Evolutionary conservation across 139 green algal species (phyloP).

Genomic region (Chlamydomonas incerta): DNA sequence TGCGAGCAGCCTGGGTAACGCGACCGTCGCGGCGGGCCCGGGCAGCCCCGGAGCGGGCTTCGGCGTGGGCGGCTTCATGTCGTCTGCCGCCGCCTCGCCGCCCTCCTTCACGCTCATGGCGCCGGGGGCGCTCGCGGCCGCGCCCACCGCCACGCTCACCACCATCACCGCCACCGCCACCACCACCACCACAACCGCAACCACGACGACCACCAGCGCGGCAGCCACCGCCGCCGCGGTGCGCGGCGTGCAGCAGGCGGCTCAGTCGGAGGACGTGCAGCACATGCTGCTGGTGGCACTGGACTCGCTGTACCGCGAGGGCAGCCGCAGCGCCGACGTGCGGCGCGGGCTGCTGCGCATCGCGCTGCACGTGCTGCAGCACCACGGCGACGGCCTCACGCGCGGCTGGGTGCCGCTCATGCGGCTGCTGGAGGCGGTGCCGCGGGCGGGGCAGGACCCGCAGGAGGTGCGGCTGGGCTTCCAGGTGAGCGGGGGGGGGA

Average conservation of each 20-base stretch:
- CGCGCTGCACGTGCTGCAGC: constrained; percentile 79
- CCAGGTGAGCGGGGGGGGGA: constrained; percentile 54
- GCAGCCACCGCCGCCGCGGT: neutral
- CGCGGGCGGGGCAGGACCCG: constrained; percentile 55
- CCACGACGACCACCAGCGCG: neutral
- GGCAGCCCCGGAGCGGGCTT: too few relatives aligned
- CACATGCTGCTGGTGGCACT: constrained; percentile 86
- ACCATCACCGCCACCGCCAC: neutral
- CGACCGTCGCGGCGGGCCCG: too few relatives aligned
- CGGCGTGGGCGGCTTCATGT: too few relatives aligned
- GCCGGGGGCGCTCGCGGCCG: too few relatives aligned
- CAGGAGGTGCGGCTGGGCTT: constrained; percentile 74
- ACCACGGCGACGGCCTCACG: constrained; percentile 79
- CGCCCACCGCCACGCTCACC: too few relatives aligned
- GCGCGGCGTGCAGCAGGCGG: constrained; percentile 22
- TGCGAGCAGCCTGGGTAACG: too few relatives aligned
- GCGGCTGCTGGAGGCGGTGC: constrained; percentile 80
- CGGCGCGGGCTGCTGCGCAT: constrained; percentile 77
- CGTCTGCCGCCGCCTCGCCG: too few relatives aligned
- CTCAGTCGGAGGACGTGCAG: constrained; percentile 64
- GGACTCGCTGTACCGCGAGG: constrained; percentile 65
- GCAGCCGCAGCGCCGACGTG: constrained; percentile 63
- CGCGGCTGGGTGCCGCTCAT: constrained; percentile 85
- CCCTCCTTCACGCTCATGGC: too few relatives aligned
- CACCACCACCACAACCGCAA: neutral